Evolutionary conservation across 164 flowering plant species (phyloP), one percentile per base, ranked within the genome.

Genomic region (Stephania cephalantha): DNA sequence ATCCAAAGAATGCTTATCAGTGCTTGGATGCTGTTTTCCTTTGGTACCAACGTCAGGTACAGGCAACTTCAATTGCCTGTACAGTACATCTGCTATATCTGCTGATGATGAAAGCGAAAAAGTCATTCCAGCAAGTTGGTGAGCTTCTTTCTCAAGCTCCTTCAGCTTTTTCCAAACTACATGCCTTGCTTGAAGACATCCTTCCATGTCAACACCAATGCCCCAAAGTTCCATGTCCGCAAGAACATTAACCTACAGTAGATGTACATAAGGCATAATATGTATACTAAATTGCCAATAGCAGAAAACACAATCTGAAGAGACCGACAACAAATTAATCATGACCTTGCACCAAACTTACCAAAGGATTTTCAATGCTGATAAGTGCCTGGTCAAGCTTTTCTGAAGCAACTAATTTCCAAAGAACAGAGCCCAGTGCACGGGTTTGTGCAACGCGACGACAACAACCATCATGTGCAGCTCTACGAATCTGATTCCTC

Each of bases 401-500:
- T 81, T 96, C 97, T 77, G 97, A 88, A 75, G 86, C 69, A 53
- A 96, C 84, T 77, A 96, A 82, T 79, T 92, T 92, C 97, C 97
- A 96, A 15, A 96, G 84, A 75, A 84, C 88, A 81, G 90, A 86
- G 83, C 74, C 78, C 46, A 96, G 74, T 22, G 97, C 98, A 73
- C 97, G 88, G 75, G 76, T 88, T 75, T 87, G 93, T 44, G 98
- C 95, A 77, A 86, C 98, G 69, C 97, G 95, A 45, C 94, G 91
- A 74, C 99, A 96, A 83, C 99, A 96, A 78, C 99, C 99, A 88
- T 96, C 90, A 84, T 94, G 97, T 46, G 99, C 98, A 80, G 88
- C 98, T 84, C 87, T 87, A 63, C 94, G 88, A 87, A 83, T 96
- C 85, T 96, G 99, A 86, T 96, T 94, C 82, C 84, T 94, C 99